phyloP scores from a whole-genome alignment of 2,329 filamentous ascomycete genomes.

The Calonectria pseudoreteaudii region DNA sequence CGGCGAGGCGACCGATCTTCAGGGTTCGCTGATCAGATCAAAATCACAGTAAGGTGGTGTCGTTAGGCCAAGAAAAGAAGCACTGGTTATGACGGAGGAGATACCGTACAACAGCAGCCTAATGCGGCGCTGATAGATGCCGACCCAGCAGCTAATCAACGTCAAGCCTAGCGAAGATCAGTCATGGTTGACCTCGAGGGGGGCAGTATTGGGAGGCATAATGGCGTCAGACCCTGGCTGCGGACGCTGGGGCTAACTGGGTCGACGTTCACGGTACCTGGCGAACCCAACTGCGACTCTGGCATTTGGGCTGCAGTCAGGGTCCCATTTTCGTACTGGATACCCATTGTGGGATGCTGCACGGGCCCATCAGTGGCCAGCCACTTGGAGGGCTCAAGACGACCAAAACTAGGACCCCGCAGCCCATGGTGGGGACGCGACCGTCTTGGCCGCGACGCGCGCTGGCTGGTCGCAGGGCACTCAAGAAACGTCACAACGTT shows the following conservation, averaged over 20 bases:
- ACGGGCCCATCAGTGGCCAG: conserved; percentile 7
- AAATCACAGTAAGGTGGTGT: background rate
- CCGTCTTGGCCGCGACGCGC: conserved; percentile 21
- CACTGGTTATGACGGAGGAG: conserved; percentile 34
- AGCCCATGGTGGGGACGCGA: conserved; percentile 17
- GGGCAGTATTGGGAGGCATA: conserved; percentile 33
- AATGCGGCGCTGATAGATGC: conserved; percentile 31
- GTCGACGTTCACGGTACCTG: conserved; percentile 31
- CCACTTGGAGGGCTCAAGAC: background rate
- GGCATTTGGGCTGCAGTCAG: background rate
- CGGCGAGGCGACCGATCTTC: conserved; percentile 34
- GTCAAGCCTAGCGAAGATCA: conserved; percentile 34
- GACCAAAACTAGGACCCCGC: conserved; percentile 16
- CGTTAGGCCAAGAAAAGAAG: conserved; percentile 8
- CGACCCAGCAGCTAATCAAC: conserved; percentile 38
- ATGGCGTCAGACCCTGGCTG: conserved; percentile 43
- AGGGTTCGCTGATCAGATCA: conserved; percentile 40
- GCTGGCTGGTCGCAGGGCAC: background rate
- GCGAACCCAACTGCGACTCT: background rate
- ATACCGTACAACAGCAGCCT: conserved; percentile 31
- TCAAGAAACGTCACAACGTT: background rate
- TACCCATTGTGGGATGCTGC: conserved; percentile 14
- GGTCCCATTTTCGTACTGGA: conserved; percentile 4
- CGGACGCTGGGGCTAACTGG: conserved; percentile 27
- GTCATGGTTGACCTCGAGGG: conserved; percentile 28